Evolutionary conservation across 2,329 filamentous ascomycete species (phyloP), one percentile per base, ranked within the genome.

Genomic region (Fusarium sulawesiense): DNA sequence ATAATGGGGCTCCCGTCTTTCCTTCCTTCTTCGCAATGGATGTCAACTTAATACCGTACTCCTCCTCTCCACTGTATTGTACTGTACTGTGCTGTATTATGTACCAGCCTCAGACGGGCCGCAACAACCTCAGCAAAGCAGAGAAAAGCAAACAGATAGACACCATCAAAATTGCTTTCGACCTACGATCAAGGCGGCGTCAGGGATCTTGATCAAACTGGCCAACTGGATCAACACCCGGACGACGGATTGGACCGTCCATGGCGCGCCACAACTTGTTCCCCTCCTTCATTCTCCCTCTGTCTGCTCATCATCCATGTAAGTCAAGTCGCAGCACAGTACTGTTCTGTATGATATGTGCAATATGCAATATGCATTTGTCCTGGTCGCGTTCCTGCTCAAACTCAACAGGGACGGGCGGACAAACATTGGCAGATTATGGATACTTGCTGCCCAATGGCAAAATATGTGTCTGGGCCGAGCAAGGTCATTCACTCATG

Each of bases 171-270:
- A 62, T 62, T 66, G 49, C 56, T 42, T 55, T 56, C 50, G 47
- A 57, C 60, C 64, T 61, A 65, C 50, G 23, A 40, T 48, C 25
- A 57, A 48, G 61, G 49, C 58, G 60, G 61, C 47, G 62, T 54
- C 72, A 74, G 68, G 76, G 74, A 73, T 75, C 60, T 56, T 63
- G 68, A 64, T 64, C 66, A 76, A 77, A 62, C 78, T 79, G 79
- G 76, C 82, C 82, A 84, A 82, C 82, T 80, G 81, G 81, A 84
- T 81, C 71, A 76, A 66, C 73, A 80, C 77, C 76, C 81, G 77
- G 81, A 75, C 64, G 70, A 68, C 77, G 73, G 76, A 78, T 81
- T 80, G 79, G 78, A 77, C 80, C 66, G 69, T 64, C 58, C 56
- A 65, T 58, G 58, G 69, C 63, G 55, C 63, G 55, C 59, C 60